Evolutionary conservation across 139 green algal species (phyloP), one percentile per base, ranked within the genome.

Genomic region (Tetraselmis chui): DNA sequence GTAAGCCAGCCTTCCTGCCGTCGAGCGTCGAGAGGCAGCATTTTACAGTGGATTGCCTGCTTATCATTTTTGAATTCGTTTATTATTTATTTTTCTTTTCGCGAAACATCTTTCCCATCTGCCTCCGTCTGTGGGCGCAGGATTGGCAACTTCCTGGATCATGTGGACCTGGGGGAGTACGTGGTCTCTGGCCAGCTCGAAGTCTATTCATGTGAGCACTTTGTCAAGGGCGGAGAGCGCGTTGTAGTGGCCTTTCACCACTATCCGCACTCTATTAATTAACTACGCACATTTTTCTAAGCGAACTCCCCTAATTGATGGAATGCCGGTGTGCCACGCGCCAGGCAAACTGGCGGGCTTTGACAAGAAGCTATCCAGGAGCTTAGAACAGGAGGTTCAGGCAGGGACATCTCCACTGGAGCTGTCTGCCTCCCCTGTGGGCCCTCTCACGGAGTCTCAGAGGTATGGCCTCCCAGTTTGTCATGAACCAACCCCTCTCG

Each of bases 361-460:
- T 0, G 96, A 99, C 87, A 99, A 98, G 85, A 99, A 99, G 87
- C 89, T 99, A 1, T 98, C 92, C 23, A 88, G 92, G 23, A 96
- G 87, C 76, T 86, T 99, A 30, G 96, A 99, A 30, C 82, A 93
- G 59, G 96, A 98, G 74, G 93, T 99, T 1, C 87, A 93, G 76
- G 89, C 79, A 18, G 85, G 86, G 29, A 91, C 83, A 59, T 93
- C 92, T 0, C 92, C 94, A 0, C 32, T 88, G 5, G 85, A 94
- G 80, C 82, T 98, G 32, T 93, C 90, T n/a, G 89, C 86, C 30
- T 97, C 92, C 5, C 95, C 95, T n/a, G 93, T 98, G 0, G 95
- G 94, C 25, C 94, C 94, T 0, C 84, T 97, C 1, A 88, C 87
- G 29, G 92, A 97, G 59, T 86, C 91, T 0, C 87, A 89, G 2